These are phyloP conservation scores for Fusarium sambucinum DNA, from an alignment of 2,329 filamentous ascomycete species.

Conservation along the genomic window DNA sequence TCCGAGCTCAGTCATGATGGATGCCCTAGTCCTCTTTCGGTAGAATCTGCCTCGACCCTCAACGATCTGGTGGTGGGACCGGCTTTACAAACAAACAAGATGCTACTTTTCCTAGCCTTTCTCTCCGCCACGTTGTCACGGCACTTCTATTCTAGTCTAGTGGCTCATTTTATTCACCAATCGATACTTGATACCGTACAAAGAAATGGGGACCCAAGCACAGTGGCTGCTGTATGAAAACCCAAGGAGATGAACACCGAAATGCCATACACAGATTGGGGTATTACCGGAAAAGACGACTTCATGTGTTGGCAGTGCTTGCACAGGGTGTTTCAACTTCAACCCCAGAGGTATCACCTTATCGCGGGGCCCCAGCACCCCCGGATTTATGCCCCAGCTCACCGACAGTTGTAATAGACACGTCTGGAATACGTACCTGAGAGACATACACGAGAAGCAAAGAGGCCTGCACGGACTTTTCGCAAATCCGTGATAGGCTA, in stretches of 20 bases:
- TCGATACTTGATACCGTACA: constrained; percentile 1
- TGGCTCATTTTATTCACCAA: constrained; percentile 31
- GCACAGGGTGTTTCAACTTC: not conserved
- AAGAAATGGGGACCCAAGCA: constrained; percentile 21
- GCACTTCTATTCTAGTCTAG: constrained; percentile 46
- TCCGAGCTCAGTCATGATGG: constrained; percentile 19
- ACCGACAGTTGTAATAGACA: constrained; percentile 37
- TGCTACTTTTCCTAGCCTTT: constrained; percentile 45
- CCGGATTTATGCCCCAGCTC: constrained; percentile 38
- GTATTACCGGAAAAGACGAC: not conserved
- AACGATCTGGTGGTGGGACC: constrained; percentile 34
- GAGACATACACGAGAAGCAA: not conserved
- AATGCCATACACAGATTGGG: not conserved
- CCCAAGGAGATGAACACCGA: not conserved
- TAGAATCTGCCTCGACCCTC: constrained; percentile 18
- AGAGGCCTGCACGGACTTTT: not conserved
- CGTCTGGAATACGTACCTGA: not conserved
- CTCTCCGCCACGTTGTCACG: constrained; percentile 48
- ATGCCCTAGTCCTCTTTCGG: constrained; percentile 20
- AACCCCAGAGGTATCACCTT: not conserved
- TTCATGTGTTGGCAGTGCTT: not conserved
- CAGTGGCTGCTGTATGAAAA: not conserved
- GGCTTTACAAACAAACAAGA: constrained; percentile 24
- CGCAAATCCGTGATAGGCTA: too few relatives aligned
- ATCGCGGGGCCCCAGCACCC: constrained; percentile 49